A percentile compares a stretch with the other conserved stretches of the same genome.
These are phyloP conservation scores for Neoboletus magnificus DNA, from an alignment of 768 basidiomycete species.

Conservation along the genomic window DNA sequence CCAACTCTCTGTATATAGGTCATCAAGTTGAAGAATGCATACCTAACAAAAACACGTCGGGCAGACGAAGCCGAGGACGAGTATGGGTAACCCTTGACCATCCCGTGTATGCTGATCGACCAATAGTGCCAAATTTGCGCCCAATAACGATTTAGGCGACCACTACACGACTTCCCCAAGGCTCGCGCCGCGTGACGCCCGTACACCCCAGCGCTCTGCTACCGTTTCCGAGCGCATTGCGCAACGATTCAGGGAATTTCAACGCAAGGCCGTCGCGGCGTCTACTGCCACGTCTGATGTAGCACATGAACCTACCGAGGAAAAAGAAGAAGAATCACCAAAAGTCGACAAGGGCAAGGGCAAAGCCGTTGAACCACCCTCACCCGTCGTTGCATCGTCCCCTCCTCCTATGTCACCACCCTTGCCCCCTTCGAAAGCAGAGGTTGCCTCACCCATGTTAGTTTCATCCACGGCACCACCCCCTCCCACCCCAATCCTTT, in stretches of 20 bases:
- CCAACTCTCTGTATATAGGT: constrained; percentile 33
- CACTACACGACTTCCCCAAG: constrained; percentile 82
- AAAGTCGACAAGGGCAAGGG: constrained; percentile 86
- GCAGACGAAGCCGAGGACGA: constrained; percentile 95
- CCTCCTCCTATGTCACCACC: constrained; percentile 66
- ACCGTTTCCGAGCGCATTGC: constrained; percentile 88
- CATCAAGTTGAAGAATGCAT: constrained; percentile 69
- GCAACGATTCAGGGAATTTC: constrained; percentile 76
- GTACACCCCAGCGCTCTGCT: constrained; percentile 58
- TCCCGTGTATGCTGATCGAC: constrained; percentile 7
- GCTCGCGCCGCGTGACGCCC: constrained; percentile 52
- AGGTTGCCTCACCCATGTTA: constrained; percentile 31
- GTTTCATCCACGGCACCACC: constrained; percentile 36
- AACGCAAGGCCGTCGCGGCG: constrained; percentile 47
- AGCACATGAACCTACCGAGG: constrained; percentile 25
- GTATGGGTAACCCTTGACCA: constrained; percentile 45
- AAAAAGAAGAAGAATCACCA: constrained; percentile 35
- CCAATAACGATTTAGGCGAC: constrained; percentile 59
- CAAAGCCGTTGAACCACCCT: constrained; percentile 48
- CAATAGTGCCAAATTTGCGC: constrained; percentile 82
- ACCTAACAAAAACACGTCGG: constrained; percentile 71
- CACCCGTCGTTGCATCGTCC: constrained; percentile 38
- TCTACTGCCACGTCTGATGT: constrained; percentile 26
- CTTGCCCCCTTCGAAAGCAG: constrained; percentile 44
- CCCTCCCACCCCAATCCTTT: constrained; percentile 54